Conservation (phyloP, 2,329 filamentous ascomycete species). For the Nemania sp. region DNA sequence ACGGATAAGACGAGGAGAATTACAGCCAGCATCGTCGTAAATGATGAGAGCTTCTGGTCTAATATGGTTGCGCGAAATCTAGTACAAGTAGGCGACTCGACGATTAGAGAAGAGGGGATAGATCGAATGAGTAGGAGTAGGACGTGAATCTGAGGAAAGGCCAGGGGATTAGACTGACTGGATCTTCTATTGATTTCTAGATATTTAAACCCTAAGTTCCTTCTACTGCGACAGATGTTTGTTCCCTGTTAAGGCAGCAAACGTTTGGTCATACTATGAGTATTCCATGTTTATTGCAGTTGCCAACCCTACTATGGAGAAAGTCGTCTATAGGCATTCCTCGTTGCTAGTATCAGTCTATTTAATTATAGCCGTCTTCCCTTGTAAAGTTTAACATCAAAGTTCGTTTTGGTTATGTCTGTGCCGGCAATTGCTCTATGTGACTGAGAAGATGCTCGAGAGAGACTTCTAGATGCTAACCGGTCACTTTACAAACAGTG, state of each 20-base stretch:
- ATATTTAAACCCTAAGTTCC: background rate
- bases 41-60: background rate
- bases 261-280: background rate
- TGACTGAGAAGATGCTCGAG: background rate
- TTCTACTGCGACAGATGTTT: background rate
- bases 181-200: background rate
- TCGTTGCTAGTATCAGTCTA: background rate
- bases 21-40: background rate
- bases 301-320: background rate
- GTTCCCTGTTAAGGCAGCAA: background rate
- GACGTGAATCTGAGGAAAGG: background rate
- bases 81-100: background rate
- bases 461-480: background rate
- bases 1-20: slow-evolving; percentile 2
- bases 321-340: too few relatives aligned
- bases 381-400: background rate
- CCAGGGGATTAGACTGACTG: background rate
- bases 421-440: background rate
- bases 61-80: background rate
- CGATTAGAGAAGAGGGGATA: background rate
- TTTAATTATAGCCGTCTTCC: background rate
- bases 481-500: background rate
- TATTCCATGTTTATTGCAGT: background rate
- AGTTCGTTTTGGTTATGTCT: background rate
- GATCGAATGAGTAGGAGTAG: background rate